Base-by-base conservation (phyloP, 1,284 basidiomycete genomes). In the Trametes hirsuta region DNA sequence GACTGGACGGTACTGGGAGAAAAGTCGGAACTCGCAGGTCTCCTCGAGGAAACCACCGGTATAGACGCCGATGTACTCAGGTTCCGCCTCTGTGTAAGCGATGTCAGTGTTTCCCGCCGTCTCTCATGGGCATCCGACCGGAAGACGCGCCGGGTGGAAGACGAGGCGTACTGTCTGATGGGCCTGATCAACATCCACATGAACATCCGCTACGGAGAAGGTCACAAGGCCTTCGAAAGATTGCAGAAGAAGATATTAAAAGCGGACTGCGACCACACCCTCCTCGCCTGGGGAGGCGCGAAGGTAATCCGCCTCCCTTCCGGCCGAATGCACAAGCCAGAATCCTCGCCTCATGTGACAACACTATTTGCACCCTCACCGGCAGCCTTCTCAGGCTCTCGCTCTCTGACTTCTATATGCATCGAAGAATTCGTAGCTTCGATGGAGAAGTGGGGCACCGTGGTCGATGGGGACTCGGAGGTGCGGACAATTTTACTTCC, bases 131-230 rank as follows among this genome's bases (percentile, higher is more conserved):
- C 53, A 3, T 35, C 46, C 18, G 4, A 25, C 6, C 37, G 53
- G 12, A 48, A 21, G 10, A 35, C 45, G 2, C 12, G 24, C 1
- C 37, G 46, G 5, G 36, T 34, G 12, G 53, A 55, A 24, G 53
- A 55, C 24, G 15, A 41, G 36, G 53, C 53, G 8, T 55, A 55
- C 45, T 47, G 22, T 6, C 39, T 55, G 22, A 47, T 55, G 53
- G 36, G 46, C 6, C 14, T 55, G n/a, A 48, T 48, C 37, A 25
- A 30, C 45, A 35, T 55, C 3, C 21, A 55, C 39, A 48, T 55
- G 53, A 37, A 15, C 24, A 35, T 21, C 15, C 15, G 39, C 15
- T 49, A 36, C 36, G 47, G 47, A 5, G 47, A 49, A 24, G 30
- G 47, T 6, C 6, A 36, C 30, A 6, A 15, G 14, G 47, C 47